Base-by-base conservation (phyloP, 1,284 basidiomycete genomes). In the Austroboletus novae-zelandiae region DNA sequence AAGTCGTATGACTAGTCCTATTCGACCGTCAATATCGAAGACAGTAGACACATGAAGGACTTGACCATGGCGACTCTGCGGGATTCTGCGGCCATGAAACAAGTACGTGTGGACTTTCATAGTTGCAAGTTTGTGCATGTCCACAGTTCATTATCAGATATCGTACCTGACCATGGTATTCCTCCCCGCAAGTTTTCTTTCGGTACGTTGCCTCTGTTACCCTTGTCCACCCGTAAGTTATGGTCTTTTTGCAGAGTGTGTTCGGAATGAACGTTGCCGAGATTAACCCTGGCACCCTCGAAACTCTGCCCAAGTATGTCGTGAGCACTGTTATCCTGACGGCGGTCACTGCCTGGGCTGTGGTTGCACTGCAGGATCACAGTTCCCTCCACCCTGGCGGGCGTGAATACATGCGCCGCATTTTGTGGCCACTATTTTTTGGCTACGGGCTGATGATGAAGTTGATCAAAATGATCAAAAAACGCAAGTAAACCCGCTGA, bases 11-110 rank as follows among this genome's bases (percentile, higher is more conserved):
- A 40, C 4, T 41, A 81, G 78, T 75, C 74, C 0, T 79, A 77
- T 50, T 77, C 74, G 47, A 76, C 66, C 23, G 72, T 79, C 35
- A 78, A 75, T 49, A 75, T 80, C 9, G 66, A 72, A 31, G 79
- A 81, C 50, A 80, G 74, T 58, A 66, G 57, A 55, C 58, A 61
- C 17, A 79, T 76, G 72, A 64, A 73, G 42, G 57, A 62, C 10
- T 59, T 82, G 53, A 78, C 79, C 0, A 71, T 74, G 57, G 76
- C 77, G 17, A 66, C 76, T 18, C 59, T 77, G 45, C 66, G 67
- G 41, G 78, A 81, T 53, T 77, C 76, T 52, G 45, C 57, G 62
- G 75, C 78, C 18, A 79, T 81, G 74, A 83, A 80, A 59, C 65
- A 65, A 49, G 67, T 70, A 37, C 50, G 61, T 3, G 34, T 23